Base-by-base conservation (phyloP, 1,284 basidiomycete species). In the Pseudozyma tsukubaensis region DNA sequence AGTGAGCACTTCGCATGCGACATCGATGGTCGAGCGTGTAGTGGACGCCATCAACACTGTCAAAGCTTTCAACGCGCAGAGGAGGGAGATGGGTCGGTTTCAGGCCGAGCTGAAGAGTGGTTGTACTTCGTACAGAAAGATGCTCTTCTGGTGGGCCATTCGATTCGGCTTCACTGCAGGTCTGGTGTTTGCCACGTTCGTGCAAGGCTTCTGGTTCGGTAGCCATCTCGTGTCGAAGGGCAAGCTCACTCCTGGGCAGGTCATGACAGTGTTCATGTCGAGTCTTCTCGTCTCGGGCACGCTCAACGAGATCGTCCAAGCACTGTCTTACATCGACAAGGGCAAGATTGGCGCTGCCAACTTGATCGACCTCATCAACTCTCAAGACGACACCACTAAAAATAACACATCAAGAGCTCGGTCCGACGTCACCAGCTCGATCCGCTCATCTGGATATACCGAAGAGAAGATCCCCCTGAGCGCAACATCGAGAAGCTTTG, bases 221-320 rank as follows among this genome's bases (percentile, higher is more conserved):
- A 89, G 92, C 3, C 91, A 92, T 81, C 89, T 97, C 55, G 93
- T 99, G 13, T 87, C 90, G 24, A 88, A 90, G 18, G 92, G 92
- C 5, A 89, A 88, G 63, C 87, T 90, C 54, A 86, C 86, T 1
- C 87, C 92, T 0, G 93, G 92, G 4, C 89, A 91, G 51, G 92
- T 98, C 72, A 94, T 95, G 90, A 91, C 92, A 34, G 94, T 96
- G 49, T 99, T 99, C 85, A 98, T 95, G 94, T 93, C 95, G 0
- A 94, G 93, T 83, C 87, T 98, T 48, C 91, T 97, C 60, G 94
- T 93, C 0, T 92, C 91, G 4, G 91, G 88, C 79, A 93, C 93
- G 83, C 85, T 97, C 6, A 94, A 97, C 83, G 90, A 91, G 88
- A 90, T 90, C 79, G 89, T 97, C 6, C 92, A 93, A 0, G 89